Evolutionary conservation across 2,329 filamentous ascomycete species (phyloP).

Genomic region (Sclerotinia nivalis): DNA sequence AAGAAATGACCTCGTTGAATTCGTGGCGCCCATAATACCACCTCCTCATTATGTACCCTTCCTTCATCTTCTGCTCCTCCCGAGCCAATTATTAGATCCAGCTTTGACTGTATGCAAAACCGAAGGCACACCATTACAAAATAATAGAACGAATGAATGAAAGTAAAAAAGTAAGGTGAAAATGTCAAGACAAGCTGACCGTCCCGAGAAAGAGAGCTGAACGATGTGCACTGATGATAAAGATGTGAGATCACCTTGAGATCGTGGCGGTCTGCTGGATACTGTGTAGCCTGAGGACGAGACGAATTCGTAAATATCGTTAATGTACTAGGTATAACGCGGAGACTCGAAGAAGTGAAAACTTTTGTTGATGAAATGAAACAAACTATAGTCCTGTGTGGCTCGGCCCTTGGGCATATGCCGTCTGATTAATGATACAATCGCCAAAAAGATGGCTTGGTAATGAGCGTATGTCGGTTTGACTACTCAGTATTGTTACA

Average conservation of each 20-base stretch:
- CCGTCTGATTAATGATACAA: slow-evolving; percentile 34
- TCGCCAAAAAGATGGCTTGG: slow-evolving; percentile 26
- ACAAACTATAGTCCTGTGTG: slow-evolving; percentile 35
- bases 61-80: background rate
- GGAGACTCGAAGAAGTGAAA: slow-evolving; percentile 18
- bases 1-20: slow-evolving; percentile 10
- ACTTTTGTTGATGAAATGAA: slow-evolving; percentile 16
- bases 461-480: slow-evolving; percentile 23
- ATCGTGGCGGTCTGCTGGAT: background rate
- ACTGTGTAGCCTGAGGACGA: background rate
- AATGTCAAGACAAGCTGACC: background rate
- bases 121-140: slow-evolving; percentile 1
- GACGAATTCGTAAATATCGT: background rate
- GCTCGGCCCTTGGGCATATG: slow-evolving; percentile 35
- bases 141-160: slow-evolving; percentile 3
- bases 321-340: slow-evolving; percentile 9
- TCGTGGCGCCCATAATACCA: slow-evolving; percentile 20
- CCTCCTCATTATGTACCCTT: slow-evolving; percentile 16
- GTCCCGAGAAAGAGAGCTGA: background rate
- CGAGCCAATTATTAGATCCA: slow-evolving; percentile 4
- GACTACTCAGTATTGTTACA: slow-evolving; percentile 44
- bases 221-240: background rate
- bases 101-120: slow-evolving; percentile 8
- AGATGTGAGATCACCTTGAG: background rate
- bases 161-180: background rate